Base-by-base conservation (phyloP, 768 basidiomycete species). In the Pulveroboletus sp. region DNA sequence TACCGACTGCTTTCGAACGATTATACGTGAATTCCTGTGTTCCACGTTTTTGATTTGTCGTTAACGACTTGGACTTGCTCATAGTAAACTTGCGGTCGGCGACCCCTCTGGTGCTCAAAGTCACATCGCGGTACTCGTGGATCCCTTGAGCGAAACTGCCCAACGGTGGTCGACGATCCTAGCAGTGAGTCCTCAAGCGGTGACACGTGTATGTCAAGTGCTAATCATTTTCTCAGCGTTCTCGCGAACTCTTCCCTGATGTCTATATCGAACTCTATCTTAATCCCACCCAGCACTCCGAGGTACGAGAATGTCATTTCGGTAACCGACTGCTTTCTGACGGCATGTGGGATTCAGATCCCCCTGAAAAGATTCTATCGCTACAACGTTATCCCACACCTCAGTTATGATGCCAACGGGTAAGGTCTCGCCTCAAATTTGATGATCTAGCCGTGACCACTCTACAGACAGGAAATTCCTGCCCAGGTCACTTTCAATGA, bases 321-420 rank as follows among this genome's bases (percentile, higher is more conserved):
- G 14, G 13, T n/a, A 37, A 2, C 42, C 34, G n/a, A 21, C 17
- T 17, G 6, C n/a, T 25, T 24, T 40, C 29, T 58, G 34, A 46
- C 45, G 19, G 1, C 11, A 17, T 14, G 14, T 17, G 36, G 45
- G 19, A 37, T 23, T 2, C 52, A 97, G 89, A 72, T 97, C 23
- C 93, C 94, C 1, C 70, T 98, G 36, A 97, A 97, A 66, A 80
- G 86, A 16, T 98, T 97, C 73, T 98, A 97, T 65, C 85, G 89
- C 7, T 91, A 85, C 62, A 84, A 82, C 44, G 69, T 93, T 5
- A 61, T 72, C 2, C 75, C 82, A 2, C 63, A 69, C 4, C 69
- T 87, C 13, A 49, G 64, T 0, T 97, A 92, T 62, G 81, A 90
- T 51, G 70, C 78, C 16, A 65, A 78, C 33, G 89, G 91, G 90